Conservation (phyloP, 106 monocot species). For the Dendrobium nobile region DNA sequence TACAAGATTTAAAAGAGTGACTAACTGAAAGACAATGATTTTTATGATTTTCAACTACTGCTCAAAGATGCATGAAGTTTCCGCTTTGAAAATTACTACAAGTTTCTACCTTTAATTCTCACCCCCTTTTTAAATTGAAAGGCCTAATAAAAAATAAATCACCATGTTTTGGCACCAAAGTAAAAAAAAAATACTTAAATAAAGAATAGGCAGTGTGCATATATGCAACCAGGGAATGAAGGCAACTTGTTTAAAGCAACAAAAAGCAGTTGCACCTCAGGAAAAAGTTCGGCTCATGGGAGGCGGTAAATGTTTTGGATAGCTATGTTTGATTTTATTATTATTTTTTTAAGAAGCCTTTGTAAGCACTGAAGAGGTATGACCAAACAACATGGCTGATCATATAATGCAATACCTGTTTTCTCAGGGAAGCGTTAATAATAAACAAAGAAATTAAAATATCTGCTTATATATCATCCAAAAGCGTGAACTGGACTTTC, state of each 20-base stretch:
- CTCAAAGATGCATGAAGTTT: neutral
- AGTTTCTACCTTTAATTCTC: neutral
- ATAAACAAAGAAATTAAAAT: neutral
- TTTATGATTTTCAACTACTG: neutral
- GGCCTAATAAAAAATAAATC: neutral
- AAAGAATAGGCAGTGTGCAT: neutral
- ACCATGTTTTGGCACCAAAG: neutral
- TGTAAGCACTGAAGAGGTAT: neutral
- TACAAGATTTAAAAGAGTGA: neutral
- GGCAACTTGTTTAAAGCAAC: neutral
- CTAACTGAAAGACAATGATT: neutral
- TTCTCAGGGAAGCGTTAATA: neutral
- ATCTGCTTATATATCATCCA: neutral
- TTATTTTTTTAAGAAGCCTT: neutral
- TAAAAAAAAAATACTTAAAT: neutral
- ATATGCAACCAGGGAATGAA: neutral
- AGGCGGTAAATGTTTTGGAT: neutral
- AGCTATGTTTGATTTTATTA: neutral
- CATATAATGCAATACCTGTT: neutral
- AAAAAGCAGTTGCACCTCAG: neutral
- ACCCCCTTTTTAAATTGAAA: neutral
- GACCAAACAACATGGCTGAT: neutral
- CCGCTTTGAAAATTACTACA: too few relatives aligned
- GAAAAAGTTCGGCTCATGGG: neutral
- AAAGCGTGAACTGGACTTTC: neutral